Percentiles rank a stretch among this genome's conserved stretches.
These are phyloP conservation scores for Bisporella sp. DNA, from an alignment of 2,329 filamentous ascomycete species.

Conservation along the genomic window DNA sequence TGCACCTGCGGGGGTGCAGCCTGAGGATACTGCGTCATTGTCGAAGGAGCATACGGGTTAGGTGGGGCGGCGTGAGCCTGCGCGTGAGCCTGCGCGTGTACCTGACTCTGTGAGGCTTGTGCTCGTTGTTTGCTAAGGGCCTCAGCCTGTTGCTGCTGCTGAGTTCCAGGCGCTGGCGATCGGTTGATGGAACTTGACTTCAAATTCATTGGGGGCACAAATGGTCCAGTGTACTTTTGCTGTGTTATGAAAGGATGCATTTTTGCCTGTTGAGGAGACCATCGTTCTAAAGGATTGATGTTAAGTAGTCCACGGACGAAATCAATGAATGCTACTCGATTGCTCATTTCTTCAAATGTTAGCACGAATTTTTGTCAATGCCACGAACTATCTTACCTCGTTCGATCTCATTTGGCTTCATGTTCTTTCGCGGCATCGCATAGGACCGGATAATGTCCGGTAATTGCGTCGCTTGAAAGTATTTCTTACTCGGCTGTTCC, in stretches of 20 bases:
- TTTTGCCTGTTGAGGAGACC: constrained; percentile 97
- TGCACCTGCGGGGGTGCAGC: constrained; percentile 59
- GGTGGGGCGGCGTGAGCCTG: constrained; percentile 58
- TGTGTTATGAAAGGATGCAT: constrained; percentile 98
- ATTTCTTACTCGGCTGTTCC: constrained; percentile 99
- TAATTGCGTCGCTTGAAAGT: constrained; percentile 89
- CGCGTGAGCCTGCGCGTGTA: constrained; percentile 38
- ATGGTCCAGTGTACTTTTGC: constrained; percentile 92
- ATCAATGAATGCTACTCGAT: constrained; percentile 94
- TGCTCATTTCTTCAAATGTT: constrained; percentile 78
- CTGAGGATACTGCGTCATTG: constrained; percentile 5
- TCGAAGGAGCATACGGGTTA: constrained; percentile 24
- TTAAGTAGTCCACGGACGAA: constrained; percentile 90
- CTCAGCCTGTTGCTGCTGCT: constrained; percentile 93
- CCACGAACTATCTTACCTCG: constrained; percentile 57
- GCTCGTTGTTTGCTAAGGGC: constrained; percentile 89
- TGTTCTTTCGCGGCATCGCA: constrained; percentile 97
- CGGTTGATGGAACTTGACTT: constrained; percentile 80
- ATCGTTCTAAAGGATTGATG: constrained; percentile 92
- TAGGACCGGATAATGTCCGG: constrained; percentile 98
- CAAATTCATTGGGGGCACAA: constrained; percentile 94
- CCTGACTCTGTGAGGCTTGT: constrained; percentile 53
- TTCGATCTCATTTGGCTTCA: constrained; percentile 96
- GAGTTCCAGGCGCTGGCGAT: constrained; percentile 85
- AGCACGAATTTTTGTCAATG: no score